Base-by-base conservation (phyloP, 2,329 filamentous ascomycete species). In the Cercospora sesami region DNA sequence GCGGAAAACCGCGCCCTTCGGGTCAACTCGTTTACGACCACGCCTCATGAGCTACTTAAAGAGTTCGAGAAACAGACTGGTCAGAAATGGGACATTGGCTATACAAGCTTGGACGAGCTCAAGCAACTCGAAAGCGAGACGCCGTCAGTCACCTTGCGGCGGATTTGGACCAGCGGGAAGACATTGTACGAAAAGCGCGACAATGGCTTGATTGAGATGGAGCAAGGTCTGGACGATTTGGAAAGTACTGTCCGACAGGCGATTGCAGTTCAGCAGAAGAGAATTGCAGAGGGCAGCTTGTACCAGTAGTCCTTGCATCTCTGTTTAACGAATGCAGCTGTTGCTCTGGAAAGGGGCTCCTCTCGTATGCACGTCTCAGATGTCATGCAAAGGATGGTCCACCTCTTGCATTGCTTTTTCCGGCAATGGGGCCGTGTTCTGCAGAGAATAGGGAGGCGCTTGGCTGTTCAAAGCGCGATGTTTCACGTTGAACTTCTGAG, bases 91-190 rank as follows among this genome's bases (percentile, higher is more conserved):
- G 78, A 82, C 0, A 80, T 87, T 9, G 79, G 78, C 7, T 83
- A 86, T 70, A 87, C 83, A 1, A 75, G 87, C 3, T 79, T 90
- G 9, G 80, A 83, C 1, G 80, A 83, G 55, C 75, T 93, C 33
- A 83, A 82, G 59, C 78, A 83, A 39, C 72, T 86, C 6, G 91
- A 93, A 79, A 75, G 84, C 63, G 82, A 86, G 74, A 83, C 84
- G 0, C 87, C 86, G 0, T 71, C 80, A 1, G 82, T 84, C 60
- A 92, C 90, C 0, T 79, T 93, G 71, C 81, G 88, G 57, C 81
- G 91, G 18, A 93, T 93, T 61, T 93, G 90, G 91, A 86, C 86
- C 0, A 86, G 91, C 73, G 91, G 91, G 0, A 88, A 89, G 1
- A 93, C 90, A 0, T 77, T 92, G 57, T 92, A 93, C 75, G 85